phyloP scores from a whole-genome alignment of 2,329 filamentous ascomycete genomes.

The Fusarium bactridioides region DNA sequence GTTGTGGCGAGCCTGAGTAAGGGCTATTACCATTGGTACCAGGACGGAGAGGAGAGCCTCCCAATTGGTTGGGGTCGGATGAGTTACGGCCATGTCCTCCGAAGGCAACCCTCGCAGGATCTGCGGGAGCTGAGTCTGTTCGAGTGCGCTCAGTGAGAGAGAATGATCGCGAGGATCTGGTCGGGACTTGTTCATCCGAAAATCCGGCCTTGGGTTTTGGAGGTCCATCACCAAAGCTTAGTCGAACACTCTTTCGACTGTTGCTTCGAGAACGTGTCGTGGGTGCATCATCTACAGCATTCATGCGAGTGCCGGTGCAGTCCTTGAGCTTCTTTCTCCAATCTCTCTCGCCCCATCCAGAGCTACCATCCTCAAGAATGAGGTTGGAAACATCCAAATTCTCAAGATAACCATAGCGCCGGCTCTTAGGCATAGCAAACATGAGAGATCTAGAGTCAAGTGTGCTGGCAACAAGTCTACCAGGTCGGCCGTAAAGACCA shows the following conservation, averaged over 20 bases:
- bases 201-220: conserved; percentile 61
- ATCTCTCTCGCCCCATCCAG: conserved; percentile 82
- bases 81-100: conserved; percentile 55
- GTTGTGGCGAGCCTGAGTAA: conserved; percentile 45
- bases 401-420: conserved; percentile 89
- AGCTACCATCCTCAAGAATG: conserved; percentile 79
- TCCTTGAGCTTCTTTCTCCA: conserved; percentile 93
- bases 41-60: conserved; percentile 38
- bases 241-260: conserved; percentile 65
- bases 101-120: conserved; percentile 49
- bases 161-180: conserved; percentile 62
- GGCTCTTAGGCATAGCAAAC: conserved; percentile 95
- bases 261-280: conserved; percentile 58
- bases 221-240: conserved; percentile 55
- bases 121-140: conserved; percentile 61
- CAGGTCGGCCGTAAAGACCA: conserved; percentile 87
- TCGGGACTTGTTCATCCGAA: conserved; percentile 60
- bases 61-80: conserved; percentile 53
- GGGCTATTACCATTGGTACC: conserved; percentile 38
- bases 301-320: conserved; percentile 81
- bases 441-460: conserved; percentile 89
- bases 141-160: conserved; percentile 54
- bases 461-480: conserved; percentile 84
- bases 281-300: conserved; percentile 62
- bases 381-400: conserved; percentile 83